Conservation (phyloP, 2,329 filamentous ascomycete genomes). For the Piedraia hortae region DNA sequence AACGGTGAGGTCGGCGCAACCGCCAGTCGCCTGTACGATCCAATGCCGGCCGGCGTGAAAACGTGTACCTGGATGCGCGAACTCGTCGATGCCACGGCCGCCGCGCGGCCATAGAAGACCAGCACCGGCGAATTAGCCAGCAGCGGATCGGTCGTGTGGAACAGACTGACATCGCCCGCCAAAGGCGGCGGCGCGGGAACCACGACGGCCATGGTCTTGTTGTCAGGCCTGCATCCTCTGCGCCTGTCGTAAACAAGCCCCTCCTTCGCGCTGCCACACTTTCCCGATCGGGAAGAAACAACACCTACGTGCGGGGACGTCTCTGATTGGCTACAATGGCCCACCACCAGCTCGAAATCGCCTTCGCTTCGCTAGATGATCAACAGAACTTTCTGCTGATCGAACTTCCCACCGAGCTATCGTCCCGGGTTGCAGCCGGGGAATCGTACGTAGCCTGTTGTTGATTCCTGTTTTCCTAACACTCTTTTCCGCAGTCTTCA, state of each 20-base stretch:
- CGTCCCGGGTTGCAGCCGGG: no score
- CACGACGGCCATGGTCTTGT: slow-evolving; percentile 59
- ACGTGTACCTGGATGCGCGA: slow-evolving; percentile 88
- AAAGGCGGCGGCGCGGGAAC: slow-evolving; percentile 47
- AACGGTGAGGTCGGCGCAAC: slow-evolving; percentile 79
- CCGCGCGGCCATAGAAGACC: slow-evolving; percentile 57
- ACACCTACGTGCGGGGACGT: no score
- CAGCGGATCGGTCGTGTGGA: slow-evolving; percentile 64
- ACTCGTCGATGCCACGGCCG: slow-evolving; percentile 65
- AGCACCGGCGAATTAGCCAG: slow-evolving; percentile 59
- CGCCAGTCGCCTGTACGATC: slow-evolving; percentile 72
- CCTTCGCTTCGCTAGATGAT: no score
- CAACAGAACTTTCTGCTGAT: slow-evolving; percentile 30
- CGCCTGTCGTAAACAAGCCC: no score
- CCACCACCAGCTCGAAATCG: no score
- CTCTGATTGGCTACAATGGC: no score
- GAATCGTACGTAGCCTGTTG: no score
- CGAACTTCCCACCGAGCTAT: slow-evolving; percentile 30
- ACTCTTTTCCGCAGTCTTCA: no score
- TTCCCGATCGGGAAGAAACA: no score
- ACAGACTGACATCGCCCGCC: slow-evolving; percentile 61
- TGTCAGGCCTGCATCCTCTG: neutral
- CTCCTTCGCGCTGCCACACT: no score
- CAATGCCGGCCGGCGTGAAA: slow-evolving; percentile 66
- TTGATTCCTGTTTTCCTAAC: no score